Percentiles rank a stretch among this genome's conserved stretches.
Evolutionary conservation across 78 protist species (phyloP).

Genomic region (slime mould (Dictyostelium discoideum)): dicty_2.7 NC_007089.4:4778001-4778500

Average conservation of each 20-base stretch:
- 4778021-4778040: background rate
- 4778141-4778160: background rate
- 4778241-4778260: background rate
- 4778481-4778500: constrained; percentile 12
- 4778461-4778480: background rate
- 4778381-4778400: background rate
- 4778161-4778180: constrained; percentile 10
- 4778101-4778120: background rate
- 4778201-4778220: background rate
- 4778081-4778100: constrained; percentile 35
- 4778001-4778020: too few species aligned
- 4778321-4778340: constrained; percentile 45
- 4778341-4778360: constrained; percentile 72
- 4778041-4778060: background rate
- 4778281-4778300: background rate
- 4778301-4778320: background rate
- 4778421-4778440: constrained; percentile 28
- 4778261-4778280: background rate
- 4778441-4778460: background rate
- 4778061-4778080: background rate
- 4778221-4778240: background rate
- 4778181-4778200: constrained; percentile 4
- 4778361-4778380: constrained; percentile 73
- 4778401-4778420: constrained; percentile 79
- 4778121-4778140: background rate